Evolutionary conservation across 2,329 filamentous ascomycete genomes (phyloP).

Genomic region (Colletotrichum orbiculare): DNA sequence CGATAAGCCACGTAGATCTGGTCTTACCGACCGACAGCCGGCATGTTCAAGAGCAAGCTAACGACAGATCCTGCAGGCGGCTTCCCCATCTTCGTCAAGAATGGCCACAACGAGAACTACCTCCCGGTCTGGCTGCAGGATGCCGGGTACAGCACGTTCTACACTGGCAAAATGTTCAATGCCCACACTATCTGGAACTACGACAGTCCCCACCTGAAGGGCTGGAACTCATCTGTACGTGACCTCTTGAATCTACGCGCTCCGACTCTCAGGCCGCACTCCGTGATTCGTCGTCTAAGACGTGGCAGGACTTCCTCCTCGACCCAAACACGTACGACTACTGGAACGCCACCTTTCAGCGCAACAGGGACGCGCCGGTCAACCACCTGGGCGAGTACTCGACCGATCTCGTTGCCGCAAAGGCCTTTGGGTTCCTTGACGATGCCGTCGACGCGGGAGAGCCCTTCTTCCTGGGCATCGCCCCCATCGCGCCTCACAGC

Average conservation of each 20-base stretch:
- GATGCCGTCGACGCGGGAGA: slow-evolving; percentile 64
- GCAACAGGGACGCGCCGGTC: slow-evolving; percentile 61
- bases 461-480: slow-evolving; percentile 68
- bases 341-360: slow-evolving; percentile 71
- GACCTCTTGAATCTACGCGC: too few species aligned
- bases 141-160: slow-evolving; percentile 63
- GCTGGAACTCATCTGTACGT: slow-evolving; percentile 63
- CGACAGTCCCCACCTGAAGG: slow-evolving; percentile 61
- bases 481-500: slow-evolving; percentile 54
- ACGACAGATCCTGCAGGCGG: slow-evolving; percentile 42
- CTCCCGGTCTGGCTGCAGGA: slow-evolving; percentile 63
- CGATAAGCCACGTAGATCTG: neutral
- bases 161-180: slow-evolving; percentile 67
- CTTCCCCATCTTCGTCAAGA: slow-evolving; percentile 62
- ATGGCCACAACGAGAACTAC: slow-evolving; percentile 61
- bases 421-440: slow-evolving; percentile 69
- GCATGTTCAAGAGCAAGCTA: slow-evolving; percentile 12
- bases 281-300: neutral
- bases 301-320: slow-evolving; percentile 59
- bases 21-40: neutral
- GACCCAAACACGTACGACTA: slow-evolving; percentile 78
- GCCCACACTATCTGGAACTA: slow-evolving; percentile 61
- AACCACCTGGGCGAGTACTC: slow-evolving; percentile 55
- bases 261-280: too few species aligned
- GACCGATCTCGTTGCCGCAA: slow-evolving; percentile 69